phyloP scores from a whole-genome alignment of 441 rosid genomes.

The Sinapis alba region DNA sequence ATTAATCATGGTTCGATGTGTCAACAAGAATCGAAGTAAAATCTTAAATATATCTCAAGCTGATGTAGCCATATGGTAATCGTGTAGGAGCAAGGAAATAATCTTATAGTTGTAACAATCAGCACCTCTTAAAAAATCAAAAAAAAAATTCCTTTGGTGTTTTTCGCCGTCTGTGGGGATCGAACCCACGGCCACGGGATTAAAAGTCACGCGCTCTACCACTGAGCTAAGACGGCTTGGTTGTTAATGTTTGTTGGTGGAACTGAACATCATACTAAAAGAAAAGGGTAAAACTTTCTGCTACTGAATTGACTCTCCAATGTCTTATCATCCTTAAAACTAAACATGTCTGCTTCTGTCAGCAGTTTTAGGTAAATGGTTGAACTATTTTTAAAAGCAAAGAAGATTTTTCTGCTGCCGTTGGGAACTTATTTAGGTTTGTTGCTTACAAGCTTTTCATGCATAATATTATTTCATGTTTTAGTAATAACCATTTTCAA shows the following conservation, averaged over 20 bases:
- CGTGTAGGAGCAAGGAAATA: not conserved
- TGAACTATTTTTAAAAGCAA: not conserved
- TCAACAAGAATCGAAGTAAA: not conserved
- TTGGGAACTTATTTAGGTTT: not conserved
- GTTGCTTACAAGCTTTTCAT: not conserved
- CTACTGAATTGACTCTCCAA: not conserved
- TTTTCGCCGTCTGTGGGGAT: constrained; percentile 16
- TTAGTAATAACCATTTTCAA: too few species aligned
- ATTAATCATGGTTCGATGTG: not conserved
- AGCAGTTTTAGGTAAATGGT: not conserved
- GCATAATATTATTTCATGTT: too few species aligned
- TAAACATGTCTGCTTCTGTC: not conserved
- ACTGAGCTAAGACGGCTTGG: constrained; percentile 48
- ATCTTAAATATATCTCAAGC: not conserved
- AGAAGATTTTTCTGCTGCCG: not conserved
- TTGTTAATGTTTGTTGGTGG: accelerated
- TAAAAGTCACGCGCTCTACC: constrained; percentile 55
- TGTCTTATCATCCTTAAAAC: too few species aligned
- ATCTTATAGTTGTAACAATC: not conserved
- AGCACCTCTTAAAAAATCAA: not conserved
- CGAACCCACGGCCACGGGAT: constrained; percentile 49
- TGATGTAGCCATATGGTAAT: not conserved
- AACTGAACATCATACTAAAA: accelerated
- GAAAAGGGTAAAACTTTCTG: not conserved
- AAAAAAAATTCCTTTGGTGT: too few species aligned